A percentile compares a stretch with the other conserved stretches of the same genome.
Evolutionary conservation across 2,329 filamentous ascomycete genomes (phyloP).

Genomic region (Fusarium compactum): DNA sequence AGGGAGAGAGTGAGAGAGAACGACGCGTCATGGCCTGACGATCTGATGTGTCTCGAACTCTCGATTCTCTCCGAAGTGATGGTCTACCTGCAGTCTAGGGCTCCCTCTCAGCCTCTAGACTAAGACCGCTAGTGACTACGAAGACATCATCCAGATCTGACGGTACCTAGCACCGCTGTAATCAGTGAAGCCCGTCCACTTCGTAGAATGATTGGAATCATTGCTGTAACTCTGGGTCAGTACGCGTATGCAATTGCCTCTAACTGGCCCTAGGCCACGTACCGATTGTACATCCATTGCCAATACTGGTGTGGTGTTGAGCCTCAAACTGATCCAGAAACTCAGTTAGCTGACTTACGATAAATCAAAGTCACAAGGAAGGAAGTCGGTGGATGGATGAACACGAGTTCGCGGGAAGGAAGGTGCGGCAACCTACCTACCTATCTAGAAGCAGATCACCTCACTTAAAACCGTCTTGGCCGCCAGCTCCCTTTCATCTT

Average conservation of each 20-base stretch:
- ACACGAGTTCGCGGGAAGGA: conserved; percentile 22
- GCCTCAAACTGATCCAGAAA: conserved; percentile 17
- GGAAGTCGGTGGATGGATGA: conserved; percentile 29
- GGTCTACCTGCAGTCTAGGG: conserved; percentile 3
- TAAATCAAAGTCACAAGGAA: conserved; percentile 32
- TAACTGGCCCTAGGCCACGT: conserved; percentile 13
- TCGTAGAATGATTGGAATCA: background rate
- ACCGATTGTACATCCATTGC: conserved; percentile 34
- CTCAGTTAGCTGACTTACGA: conserved; percentile 12
- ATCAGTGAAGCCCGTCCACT: background rate
- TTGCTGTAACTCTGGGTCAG: conserved; percentile 13
- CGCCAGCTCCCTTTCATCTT: conserved; percentile 23
- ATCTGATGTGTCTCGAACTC: conserved; percentile 39
- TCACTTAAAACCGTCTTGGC: conserved; percentile 37
- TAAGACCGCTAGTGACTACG: background rate
- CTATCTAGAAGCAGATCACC: conserved; percentile 24
- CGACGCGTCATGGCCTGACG: conserved; percentile 48
- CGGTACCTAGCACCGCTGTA: background rate
- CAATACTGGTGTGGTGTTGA: conserved; percentile 39
- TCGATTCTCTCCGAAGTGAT: conserved; percentile 30
- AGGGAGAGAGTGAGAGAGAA: conserved; percentile 24
- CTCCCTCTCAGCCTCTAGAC: conserved; percentile 2
- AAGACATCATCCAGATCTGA: conserved; percentile 11
- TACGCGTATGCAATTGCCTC: conserved; percentile 40
- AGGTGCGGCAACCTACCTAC: conserved; percentile 19